phyloP scores from a whole-genome alignment of 176 grass and related monocot genomes.

The Oryza coarctata region DNA sequence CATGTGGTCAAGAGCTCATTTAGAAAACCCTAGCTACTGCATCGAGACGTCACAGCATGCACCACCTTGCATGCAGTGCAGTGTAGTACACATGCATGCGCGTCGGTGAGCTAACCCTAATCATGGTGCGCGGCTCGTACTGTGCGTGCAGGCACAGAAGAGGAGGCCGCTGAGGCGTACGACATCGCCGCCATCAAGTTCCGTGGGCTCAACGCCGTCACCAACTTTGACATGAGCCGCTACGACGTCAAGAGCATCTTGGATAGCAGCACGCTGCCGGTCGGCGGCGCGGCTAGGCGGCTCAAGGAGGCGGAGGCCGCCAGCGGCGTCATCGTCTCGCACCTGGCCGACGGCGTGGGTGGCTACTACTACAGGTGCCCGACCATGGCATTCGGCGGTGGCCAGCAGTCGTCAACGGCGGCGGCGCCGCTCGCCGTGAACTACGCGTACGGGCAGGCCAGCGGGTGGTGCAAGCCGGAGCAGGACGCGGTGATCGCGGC shows the following conservation, averaged over 20 bases:
- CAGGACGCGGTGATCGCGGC: conserved; percentile 36
- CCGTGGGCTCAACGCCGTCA: conserved; percentile 65
- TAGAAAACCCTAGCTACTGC: conserved; percentile 33
- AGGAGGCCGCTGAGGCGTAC: conserved; percentile 81
- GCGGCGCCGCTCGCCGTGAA: conserved; percentile 39
- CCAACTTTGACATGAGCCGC: conserved; percentile 78
- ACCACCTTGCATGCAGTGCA: conserved; percentile 38
- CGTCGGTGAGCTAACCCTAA: conserved; percentile 38
- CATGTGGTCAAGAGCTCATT: conserved; percentile 38
- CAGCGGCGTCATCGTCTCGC: conserved; percentile 37
- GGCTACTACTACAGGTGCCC: conserved; percentile 50
- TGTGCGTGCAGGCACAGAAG: conserved; percentile 61
- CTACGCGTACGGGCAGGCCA: conserved; percentile 26
- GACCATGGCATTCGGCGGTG: conserved; percentile 43
- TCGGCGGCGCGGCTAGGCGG: conserved; percentile 44
- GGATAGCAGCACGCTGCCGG: conserved; percentile 50
- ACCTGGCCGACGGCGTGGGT: conserved; percentile 35
- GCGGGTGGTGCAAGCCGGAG: conserved; percentile 65
- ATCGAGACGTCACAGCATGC: conserved; percentile 18
- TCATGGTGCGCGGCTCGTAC: not conserved
- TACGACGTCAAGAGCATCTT: conserved; percentile 76
- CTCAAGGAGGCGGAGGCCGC: conserved; percentile 46
- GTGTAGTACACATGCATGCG: conserved; percentile 1
- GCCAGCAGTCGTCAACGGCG: conserved; percentile 34
- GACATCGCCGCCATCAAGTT: conserved; percentile 82